Percentiles rank a stretch among this genome's conserved stretches.
These are phyloP conservation scores for Vaucheria bursata DNA, from an alignment of 352 stramenopile species.

Conservation along the genomic window DNA sequence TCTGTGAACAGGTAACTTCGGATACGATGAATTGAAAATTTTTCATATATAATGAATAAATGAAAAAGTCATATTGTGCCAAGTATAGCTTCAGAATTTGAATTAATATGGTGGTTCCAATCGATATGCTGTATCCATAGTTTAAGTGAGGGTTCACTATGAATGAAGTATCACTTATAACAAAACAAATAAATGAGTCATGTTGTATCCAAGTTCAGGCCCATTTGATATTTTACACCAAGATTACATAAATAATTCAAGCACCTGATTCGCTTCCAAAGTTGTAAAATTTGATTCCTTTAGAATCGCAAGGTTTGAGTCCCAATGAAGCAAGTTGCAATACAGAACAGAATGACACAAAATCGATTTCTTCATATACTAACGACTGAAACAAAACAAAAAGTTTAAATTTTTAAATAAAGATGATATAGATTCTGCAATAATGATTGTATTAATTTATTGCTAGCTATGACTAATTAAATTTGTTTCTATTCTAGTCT, in stretches of 20 bases:
- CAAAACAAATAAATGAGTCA: slow-evolving; percentile 11
- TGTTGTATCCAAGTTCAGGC: neutral
- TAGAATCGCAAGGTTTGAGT: neutral
- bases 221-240: neutral
- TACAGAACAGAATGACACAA: slow-evolving; percentile 48
- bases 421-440: too few species aligned
- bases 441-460: too few species aligned
- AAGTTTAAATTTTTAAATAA: too few species aligned
- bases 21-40: too few species aligned
- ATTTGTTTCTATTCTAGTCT: too few species aligned
- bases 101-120: slow-evolving; percentile 36
- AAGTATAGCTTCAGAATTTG: too few species aligned
- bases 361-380: slow-evolving; percentile 54
- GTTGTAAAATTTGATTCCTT: slow-evolving; percentile 53
- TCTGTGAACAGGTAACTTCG: too few species aligned
- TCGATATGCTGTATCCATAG: slow-evolving; percentile 55
- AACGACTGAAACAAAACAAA: slow-evolving; percentile 36
- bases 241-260: neutral
- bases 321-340: slow-evolving; percentile 21
- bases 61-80: too few species aligned
- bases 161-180: neutral
- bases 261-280: slow-evolving; percentile 50
- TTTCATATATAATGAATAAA: too few species aligned
- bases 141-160: neutral
- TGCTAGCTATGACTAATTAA: too few species aligned